These are phyloP conservation scores for Sanghuangporus baumii DNA, from an alignment of 1,284 basidiomycete genomes.

Conservation along the genomic window DNA sequence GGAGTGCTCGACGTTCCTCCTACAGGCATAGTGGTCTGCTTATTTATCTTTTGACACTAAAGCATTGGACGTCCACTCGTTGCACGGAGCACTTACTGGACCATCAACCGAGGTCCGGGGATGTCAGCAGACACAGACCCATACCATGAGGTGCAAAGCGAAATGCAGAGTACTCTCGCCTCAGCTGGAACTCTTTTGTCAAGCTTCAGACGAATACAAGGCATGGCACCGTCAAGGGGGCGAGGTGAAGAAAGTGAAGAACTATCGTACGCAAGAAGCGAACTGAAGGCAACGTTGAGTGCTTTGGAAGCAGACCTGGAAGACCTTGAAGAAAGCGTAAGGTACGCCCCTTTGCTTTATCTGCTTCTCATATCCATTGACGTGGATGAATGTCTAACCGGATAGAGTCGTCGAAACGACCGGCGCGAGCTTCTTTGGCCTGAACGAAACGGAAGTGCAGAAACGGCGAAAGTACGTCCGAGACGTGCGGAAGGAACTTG, in stretches of 20 bases:
- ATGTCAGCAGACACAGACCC: slow-evolving; percentile 45
- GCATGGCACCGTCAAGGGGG: slow-evolving; percentile 37
- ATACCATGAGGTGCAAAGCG: slow-evolving; percentile 74
- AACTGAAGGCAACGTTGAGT: slow-evolving; percentile 72
- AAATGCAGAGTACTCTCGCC: slow-evolving; percentile 68
- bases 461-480: slow-evolving; percentile 70
- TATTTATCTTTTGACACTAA: no score
- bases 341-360: slow-evolving; percentile 36
- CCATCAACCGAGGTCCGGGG: not conserved
- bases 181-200: slow-evolving; percentile 62
- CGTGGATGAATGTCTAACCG: not conserved
- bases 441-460: slow-evolving; percentile 69
- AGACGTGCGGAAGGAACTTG: slow-evolving; percentile 66
- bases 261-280: slow-evolving; percentile 65
- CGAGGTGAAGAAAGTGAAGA: slow-evolving; percentile 57
- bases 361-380: not conserved
- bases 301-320: slow-evolving; percentile 80
- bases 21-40: no score
- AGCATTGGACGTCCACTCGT: no score
- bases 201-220: slow-evolving; percentile 74
- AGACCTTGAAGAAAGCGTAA: slow-evolving; percentile 85
- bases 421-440: slow-evolving; percentile 78
- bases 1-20: no score
- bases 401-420: slow-evolving; percentile 73
- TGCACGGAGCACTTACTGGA: no score